Percentiles rank a stretch among this genome's conserved stretches.
Evolutionary conservation across 345 rosid species (phyloP).

Genomic region (Ricinus communis): DNA sequence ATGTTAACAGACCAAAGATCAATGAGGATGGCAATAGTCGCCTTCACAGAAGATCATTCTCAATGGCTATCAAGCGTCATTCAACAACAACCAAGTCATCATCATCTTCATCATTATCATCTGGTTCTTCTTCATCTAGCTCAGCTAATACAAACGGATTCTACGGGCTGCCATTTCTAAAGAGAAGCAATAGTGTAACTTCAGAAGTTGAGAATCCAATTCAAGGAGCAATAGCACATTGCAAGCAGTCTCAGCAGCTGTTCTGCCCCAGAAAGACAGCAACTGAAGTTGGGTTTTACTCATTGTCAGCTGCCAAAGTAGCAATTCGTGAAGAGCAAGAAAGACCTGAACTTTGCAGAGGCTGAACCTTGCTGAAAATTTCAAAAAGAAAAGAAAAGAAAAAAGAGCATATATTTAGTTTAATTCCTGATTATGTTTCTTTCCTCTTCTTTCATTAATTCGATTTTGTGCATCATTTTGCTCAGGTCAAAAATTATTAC

Average conservation of each 20-base stretch:
- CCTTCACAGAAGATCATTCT: slow-evolving; percentile 32
- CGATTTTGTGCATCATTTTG: slow-evolving; percentile 13
- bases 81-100: slow-evolving; percentile 21
- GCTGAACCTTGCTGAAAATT: slow-evolving; percentile 29
- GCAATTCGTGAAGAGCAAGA: slow-evolving; percentile 53
- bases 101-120: slow-evolving; percentile 9
- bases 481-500: neutral
- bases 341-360: slow-evolving; percentile 53
- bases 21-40: slow-evolving; percentile 23
- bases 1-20: slow-evolving; percentile 15
- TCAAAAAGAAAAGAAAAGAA: neutral
- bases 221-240: slow-evolving; percentile 90
- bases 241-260: slow-evolving; percentile 66
- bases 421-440: slow-evolving; percentile 20
- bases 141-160: slow-evolving; percentile 6
- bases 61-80: slow-evolving; percentile 29
- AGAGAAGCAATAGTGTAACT: slow-evolving; percentile 28
- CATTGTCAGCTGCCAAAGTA: slow-evolving; percentile 50
- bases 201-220: slow-evolving; percentile 70
- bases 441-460: slow-evolving; percentile 10
- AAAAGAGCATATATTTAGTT: slow-evolving; percentile 7
- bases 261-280: slow-evolving; percentile 42
- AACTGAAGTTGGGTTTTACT: slow-evolving; percentile 52
- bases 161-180: slow-evolving; percentile 25
- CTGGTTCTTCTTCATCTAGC: slow-evolving; percentile 9